Conservation (phyloP, 192 early-diverging fungal genomes). For the Coemansia sp. region DNA sequence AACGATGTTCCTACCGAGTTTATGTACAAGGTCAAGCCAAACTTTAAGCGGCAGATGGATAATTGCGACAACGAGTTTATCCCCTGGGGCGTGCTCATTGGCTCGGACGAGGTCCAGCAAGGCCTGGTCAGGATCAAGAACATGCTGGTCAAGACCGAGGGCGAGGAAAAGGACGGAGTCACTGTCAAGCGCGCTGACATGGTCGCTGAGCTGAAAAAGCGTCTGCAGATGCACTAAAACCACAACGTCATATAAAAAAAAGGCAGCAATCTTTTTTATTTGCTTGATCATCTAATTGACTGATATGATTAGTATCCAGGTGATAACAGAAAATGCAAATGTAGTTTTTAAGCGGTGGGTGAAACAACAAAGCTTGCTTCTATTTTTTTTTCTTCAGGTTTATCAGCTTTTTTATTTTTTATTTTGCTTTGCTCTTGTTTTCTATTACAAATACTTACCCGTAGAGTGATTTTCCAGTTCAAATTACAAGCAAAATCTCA, state of each 20-base stretch:
- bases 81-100: slow-evolving; percentile 89
- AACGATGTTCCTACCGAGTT: slow-evolving; percentile 87
- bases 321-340: not conserved
- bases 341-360: not conserved
- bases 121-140: slow-evolving; percentile 89
- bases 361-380: not conserved
- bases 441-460: not conserved
- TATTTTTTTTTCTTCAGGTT: not conserved
- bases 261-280: too few species aligned
- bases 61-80: slow-evolving; percentile 83
- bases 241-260: too few species aligned
- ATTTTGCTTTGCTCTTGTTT: not conserved
- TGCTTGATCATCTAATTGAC: not conserved
- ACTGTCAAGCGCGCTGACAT: slow-evolving; percentile 61
- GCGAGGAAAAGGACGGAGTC: slow-evolving; percentile 52
- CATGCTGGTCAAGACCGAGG: slow-evolving; percentile 55
- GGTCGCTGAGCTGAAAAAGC: slow-evolving; percentile 63
- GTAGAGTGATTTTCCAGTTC: too few species aligned
- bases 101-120: slow-evolving; percentile 74
- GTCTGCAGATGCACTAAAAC: slow-evolving; percentile 32
- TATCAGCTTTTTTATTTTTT: not conserved
- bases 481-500: not conserved
- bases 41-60: slow-evolving; percentile 76
- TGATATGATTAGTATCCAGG: not conserved
- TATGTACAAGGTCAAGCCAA: slow-evolving; percentile 89